Evolutionary conservation across 441 rosid genomes (phyloP), one percentile per base, ranked within the genome.

Genomic region (Pelargonium fulgidum): DNA sequence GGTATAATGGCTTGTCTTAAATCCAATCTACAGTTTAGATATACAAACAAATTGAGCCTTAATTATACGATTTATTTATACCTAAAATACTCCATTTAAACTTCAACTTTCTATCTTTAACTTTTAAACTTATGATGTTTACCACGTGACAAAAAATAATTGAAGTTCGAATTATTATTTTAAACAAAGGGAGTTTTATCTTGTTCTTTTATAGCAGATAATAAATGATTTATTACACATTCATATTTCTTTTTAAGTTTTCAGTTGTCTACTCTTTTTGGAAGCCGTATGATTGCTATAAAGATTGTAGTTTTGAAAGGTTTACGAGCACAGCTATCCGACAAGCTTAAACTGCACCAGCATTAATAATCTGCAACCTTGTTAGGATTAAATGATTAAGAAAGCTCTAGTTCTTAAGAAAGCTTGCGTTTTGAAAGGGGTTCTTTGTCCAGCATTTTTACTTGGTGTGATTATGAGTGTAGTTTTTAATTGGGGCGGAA

Each of bases 391-490:
- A 9, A 20, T 9, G 62, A 7, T 20, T 58, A 58, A 8, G 62
- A 19, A 58, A 58, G 13, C 24, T 33, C 39, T 33, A 33, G 39
- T 33, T 33, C 39, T 33, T 33, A 4, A 33, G 39, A 33, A 33
- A 33, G 5, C 39, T 33, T 52, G 58, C 17, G 1, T 58, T 58
- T 17, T 9, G 4, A 17, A 3, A 9, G 62, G 24, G 62, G 13
- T 52, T 20, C 58, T 52, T 56, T 56, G 62, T 56, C 62, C 62
- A 56, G 22, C 62, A 56, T 56, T 56, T 56, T 1, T 56, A 56
- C 62, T 13, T 56, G 20, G 11, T 56, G 62, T 24, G 20, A 7
- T 58, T 19, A 58, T 20, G 10, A 19, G 62, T 58, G 13, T 10
- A 58, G 24, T 1, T 58, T 26, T 58, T 26, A 20, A 58, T 58